These are phyloP conservation scores for Tolypocladium inflatum DNA, from an alignment of 2,329 filamentous ascomycete genomes.

Conservation along the genomic window DNA sequence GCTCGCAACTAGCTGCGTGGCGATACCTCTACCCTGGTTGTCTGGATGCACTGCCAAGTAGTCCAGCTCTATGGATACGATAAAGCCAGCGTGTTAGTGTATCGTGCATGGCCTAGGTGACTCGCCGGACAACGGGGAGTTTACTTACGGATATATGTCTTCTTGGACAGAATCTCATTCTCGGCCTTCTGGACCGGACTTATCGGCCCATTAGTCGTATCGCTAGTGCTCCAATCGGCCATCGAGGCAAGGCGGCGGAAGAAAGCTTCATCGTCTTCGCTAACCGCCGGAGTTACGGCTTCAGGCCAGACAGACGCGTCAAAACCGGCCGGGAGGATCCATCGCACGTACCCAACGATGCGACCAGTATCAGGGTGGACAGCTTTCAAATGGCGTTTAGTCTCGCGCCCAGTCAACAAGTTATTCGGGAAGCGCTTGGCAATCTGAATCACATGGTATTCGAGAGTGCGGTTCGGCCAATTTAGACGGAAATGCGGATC, in stretches of 20 bases:
- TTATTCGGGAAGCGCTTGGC: conserved; percentile 10
- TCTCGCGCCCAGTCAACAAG: conserved; percentile 8
- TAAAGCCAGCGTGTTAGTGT: conserved; percentile 1
- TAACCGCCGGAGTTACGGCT: conserved; percentile 6
- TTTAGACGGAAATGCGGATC: conserved; percentile 8
- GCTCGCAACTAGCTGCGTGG: conserved; percentile 12
- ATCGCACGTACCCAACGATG: conserved; percentile 12
- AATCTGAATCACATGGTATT: conserved; percentile 9
- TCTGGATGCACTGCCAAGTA: conserved; percentile 19
- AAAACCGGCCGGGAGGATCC: conserved; percentile 9
- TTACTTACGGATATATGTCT: conserved; percentile 8
- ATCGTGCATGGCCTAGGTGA: background rate
- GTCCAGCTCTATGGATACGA: conserved; percentile 10
- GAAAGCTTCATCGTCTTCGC: conserved; percentile 4
- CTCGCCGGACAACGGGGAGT: background rate
- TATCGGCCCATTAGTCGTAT: conserved; percentile 1
- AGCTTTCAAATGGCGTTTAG: conserved; percentile 10
- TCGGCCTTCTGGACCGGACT: conserved; percentile 4
- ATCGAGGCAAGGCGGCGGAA: conserved; percentile 5
- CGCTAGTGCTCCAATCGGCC: conserved; percentile 2
- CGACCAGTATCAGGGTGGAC: conserved; percentile 10
- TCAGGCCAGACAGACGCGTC: conserved; percentile 5
- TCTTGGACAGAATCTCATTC: conserved; percentile 3
- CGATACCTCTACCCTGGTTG: conserved; percentile 15
- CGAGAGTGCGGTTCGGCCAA: conserved; percentile 11